Percentiles rank a stretch among this genome's conserved stretches.
Conservation (phyloP, 805 yeast genomes). For the Candida ponderosae region DNA sequence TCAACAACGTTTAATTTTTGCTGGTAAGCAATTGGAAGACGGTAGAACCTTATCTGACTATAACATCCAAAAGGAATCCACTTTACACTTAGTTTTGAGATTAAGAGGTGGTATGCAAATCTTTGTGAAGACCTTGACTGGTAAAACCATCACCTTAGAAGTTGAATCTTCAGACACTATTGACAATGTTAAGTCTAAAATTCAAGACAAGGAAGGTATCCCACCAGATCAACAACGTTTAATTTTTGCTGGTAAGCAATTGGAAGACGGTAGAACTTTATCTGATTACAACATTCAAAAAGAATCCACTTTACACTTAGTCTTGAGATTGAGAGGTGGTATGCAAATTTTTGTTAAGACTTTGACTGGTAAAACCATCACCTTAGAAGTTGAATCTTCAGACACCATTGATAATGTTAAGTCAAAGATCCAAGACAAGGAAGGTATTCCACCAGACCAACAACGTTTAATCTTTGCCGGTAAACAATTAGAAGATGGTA, state of each 20-base stretch:
- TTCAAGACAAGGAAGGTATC: no score
- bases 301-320: constrained; percentile 83
- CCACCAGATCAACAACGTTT: no score
- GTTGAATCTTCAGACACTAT: no score
- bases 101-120: constrained; percentile 88
- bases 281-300: constrained; percentile 94
- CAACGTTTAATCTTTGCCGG: constrained; percentile 70
- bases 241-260: constrained; percentile 92
- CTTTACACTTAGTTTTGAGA: constrained; percentile 76
- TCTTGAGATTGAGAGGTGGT: constrained; percentile 80
- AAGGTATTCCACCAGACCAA: no score
- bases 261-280: constrained; percentile 90
- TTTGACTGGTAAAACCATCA: constrained; percentile 54
- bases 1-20: no score
- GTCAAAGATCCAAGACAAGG: no score
- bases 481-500: constrained; percentile 94
- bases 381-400: no score
- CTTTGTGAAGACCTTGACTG: constrained; percentile 95
- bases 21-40: constrained; percentile 93
- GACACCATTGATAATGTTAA: no score
- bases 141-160: no score
- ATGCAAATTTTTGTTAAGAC: constrained; percentile 69
- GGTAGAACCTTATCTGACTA: constrained; percentile 91
- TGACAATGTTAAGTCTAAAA: constrained; percentile 88
- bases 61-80: constrained; percentile 92